Percentiles rank a stretch among this genome's conserved stretches.
phyloP scores from a whole-genome alignment of 2,329 filamentous ascomycete genomes.

The Talaromyces atroroseus region DNA sequence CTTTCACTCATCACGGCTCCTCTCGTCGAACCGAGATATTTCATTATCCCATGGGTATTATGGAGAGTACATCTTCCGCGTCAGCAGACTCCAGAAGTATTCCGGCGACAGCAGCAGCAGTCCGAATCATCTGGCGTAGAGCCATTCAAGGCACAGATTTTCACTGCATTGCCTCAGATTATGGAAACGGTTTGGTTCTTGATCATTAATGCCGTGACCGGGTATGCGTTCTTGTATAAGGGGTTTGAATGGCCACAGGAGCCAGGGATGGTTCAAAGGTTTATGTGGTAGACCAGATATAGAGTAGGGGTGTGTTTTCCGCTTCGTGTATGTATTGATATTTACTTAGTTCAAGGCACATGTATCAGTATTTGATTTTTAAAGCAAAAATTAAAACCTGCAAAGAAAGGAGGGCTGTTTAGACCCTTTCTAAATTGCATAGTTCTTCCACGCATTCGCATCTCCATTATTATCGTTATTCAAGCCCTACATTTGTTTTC shows the following conservation, averaged over 20 bases:
- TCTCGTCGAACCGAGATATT: slow-evolving; percentile 91
- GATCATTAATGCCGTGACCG: slow-evolving; percentile 47
- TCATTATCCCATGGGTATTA: slow-evolving; percentile 90
- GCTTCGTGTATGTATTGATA: not conserved
- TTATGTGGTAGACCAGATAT: slow-evolving; percentile 48
- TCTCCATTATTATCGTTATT: not conserved
- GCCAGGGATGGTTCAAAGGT: slow-evolving; percentile 53
- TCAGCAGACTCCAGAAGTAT: slow-evolving; percentile 28
- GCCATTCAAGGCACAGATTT: slow-evolving; percentile 22
- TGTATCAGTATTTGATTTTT: not conserved
- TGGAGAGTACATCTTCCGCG: slow-evolving; percentile 75
- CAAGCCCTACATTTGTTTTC: too few relatives aligned
- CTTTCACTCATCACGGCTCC: slow-evolving; percentile 82
- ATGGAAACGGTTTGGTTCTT: slow-evolving; percentile 56
- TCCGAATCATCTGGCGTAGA: slow-evolving; percentile 14
- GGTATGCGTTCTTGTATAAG: slow-evolving; percentile 52
- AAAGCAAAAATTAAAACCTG: not conserved
- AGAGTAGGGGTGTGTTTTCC: not conserved
- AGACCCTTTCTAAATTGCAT: not conserved
- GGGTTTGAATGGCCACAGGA: slow-evolving; percentile 56
- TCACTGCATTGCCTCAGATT: slow-evolving; percentile 27
- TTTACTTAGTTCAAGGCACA: not conserved
- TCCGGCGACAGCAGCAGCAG: slow-evolving; percentile 21
- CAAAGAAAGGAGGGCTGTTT: not conserved
- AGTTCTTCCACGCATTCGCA: too few relatives aligned